These are phyloP conservation scores for Fusarium poae DNA, from an alignment of 2,329 filamentous ascomycete genomes.

Conservation along the genomic window DNA sequence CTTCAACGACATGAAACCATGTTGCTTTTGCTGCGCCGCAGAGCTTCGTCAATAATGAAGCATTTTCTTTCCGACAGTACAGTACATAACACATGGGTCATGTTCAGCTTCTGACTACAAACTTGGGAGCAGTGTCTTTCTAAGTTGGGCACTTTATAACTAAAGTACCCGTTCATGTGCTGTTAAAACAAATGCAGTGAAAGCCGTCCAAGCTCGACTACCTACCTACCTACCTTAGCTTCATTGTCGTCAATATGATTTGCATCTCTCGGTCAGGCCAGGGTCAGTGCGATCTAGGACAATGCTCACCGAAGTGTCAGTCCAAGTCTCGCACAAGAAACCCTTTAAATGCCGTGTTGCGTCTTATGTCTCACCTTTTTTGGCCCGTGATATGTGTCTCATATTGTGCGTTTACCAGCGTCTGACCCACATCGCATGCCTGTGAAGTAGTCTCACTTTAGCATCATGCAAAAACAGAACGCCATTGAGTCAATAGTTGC, in stretches of 20 bases:
- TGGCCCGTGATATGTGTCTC: conserved; percentile 40
- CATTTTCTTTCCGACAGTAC: conserved; percentile 2
- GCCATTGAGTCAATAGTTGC: background rate
- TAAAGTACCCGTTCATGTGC: background rate
- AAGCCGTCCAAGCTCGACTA: conserved; percentile 2
- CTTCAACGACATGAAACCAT: conserved; percentile 41
- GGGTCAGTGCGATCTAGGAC: conserved; percentile 7
- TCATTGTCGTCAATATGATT: conserved; percentile 3
- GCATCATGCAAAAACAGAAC: conserved; percentile 21
- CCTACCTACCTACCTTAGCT: too few species aligned
- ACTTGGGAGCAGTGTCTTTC: background rate
- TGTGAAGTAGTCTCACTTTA: conserved; percentile 29
- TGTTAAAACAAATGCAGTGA: background rate
- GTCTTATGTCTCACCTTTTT: conserved; percentile 36
- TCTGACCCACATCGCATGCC: conserved; percentile 41
- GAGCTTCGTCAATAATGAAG: conserved; percentile 7
- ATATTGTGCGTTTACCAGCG: conserved; percentile 29
- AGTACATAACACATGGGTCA: background rate
- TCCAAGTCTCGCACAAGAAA: conserved; percentile 16
- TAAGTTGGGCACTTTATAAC: background rate
- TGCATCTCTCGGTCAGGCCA: conserved; percentile 20
- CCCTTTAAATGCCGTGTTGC: conserved; percentile 28
- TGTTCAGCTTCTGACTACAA: conserved; percentile 2
- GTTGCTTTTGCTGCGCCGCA: conserved; percentile 31
- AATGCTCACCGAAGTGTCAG: conserved; percentile 25